These are phyloP conservation scores for Adenanthera pavonina DNA, from an alignment of 306 rosid species.

Conservation along the genomic window DNA sequence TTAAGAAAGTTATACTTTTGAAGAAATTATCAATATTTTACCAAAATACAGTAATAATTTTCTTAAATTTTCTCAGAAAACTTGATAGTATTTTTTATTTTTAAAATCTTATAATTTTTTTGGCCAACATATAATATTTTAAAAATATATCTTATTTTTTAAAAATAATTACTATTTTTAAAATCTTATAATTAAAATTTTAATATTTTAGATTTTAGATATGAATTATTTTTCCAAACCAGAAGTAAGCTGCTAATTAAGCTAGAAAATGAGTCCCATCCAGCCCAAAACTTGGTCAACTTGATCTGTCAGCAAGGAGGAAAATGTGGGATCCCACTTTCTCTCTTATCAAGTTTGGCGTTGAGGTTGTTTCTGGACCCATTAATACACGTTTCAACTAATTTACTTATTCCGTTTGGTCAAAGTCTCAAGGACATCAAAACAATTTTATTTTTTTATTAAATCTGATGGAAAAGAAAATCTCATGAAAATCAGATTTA, in stretches of 20 bases:
- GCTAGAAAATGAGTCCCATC: slow-evolving; percentile 61
- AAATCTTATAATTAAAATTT: not conserved
- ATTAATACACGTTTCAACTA: not conserved
- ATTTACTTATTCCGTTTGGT: not conserved
- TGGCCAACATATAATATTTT: no score
- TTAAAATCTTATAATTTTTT: no score
- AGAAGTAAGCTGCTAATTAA: not conserved
- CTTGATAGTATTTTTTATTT: no score
- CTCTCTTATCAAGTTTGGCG: not conserved
- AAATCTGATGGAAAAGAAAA: slow-evolving; percentile 39
- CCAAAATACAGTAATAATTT: no score
- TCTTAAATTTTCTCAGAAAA: no score
- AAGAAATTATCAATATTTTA: no score
- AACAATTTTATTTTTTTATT: no score
- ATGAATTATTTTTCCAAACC: not conserved
- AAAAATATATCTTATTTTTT: no score
- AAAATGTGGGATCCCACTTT: slow-evolving; percentile 48
- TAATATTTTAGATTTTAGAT: not conserved
- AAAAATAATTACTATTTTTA: not conserved
- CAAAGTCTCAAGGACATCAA: not conserved
- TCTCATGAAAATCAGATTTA: slow-evolving; percentile 41
- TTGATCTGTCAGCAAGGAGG: slow-evolving; percentile 43
- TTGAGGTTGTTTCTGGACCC: not conserved
- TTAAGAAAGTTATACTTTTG: no score
- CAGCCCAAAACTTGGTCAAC: slow-evolving; percentile 54